Base-by-base conservation (phyloP, 2,329 filamentous ascomycete genomes). In the Epichloe typhina region DNA sequence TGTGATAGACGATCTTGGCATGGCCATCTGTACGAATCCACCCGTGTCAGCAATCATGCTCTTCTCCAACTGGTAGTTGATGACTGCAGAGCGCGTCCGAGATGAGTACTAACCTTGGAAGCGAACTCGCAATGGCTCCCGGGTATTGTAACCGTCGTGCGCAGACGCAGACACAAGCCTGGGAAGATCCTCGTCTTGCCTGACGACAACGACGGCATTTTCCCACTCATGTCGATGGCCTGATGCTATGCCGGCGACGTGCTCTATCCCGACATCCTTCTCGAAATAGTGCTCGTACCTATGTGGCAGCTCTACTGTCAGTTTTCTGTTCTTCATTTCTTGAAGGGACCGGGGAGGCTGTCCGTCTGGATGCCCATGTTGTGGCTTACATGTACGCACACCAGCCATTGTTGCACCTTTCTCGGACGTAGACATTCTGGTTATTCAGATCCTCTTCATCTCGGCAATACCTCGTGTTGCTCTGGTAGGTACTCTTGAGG, bases 1-100 rank as follows among this genome's bases (percentile, higher is more conserved):
- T 66, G 58, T 66, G 63, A 54, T 66, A 67, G 5, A 66, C 60
- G 36, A 66, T 53, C 55, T 66, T 66, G 43, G 63, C 31, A 36
- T 52, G 51, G 35, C 44, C 23, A 13, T 37, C 55, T 54, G 21
- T 31, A n/a, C 12, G 26, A 13, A 58, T 55, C 35, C 33, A 46
- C n/a, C 26, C 6, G 5, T n/a, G 42, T 45, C 17, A 31, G 42
- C 42, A 31, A 45, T 31, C 31, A 31, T 4, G 31, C 4, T 9
- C 31, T 31, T 31, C 31, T 31, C 9, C 31, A 31, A 31, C 31
- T 9, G 9, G 31, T 4, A 31, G 8, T 4, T 11, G 31, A 31
- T 31, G 31, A 31, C 31, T 31, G 9, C 31, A 31, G 31, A 31
- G 31, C 31, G 9, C 31, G 31, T n/a, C 36, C 36, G n/a, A 21